A percentile compares a stretch with the other conserved stretches of the same genome.
These are phyloP conservation scores for Neurospora sp. DNA, from an alignment of 495 filamentous ascomycete species.

Conservation along the genomic window DNA sequence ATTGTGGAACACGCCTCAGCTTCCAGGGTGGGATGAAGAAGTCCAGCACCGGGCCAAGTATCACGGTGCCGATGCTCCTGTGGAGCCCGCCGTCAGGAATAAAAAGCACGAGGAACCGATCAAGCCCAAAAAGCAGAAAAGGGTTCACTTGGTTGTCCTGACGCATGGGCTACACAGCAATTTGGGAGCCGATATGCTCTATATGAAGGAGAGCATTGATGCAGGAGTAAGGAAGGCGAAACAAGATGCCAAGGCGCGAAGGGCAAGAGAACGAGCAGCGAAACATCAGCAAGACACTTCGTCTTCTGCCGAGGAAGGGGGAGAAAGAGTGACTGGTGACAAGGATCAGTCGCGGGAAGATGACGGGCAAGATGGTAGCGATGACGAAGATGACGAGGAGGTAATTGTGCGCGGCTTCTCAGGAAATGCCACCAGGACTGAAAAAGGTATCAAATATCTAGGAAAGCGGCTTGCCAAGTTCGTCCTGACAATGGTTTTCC, in stretches of 20 bases:
- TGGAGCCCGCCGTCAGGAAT: constrained; percentile 4
- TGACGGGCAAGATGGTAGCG: constrained; percentile 30
- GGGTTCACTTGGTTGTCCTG: constrained; percentile 79
- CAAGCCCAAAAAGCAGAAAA: constrained; percentile 45
- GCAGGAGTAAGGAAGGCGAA: constrained; percentile 61
- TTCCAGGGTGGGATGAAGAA: constrained; percentile 53
- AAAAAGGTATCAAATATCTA: constrained; percentile 91
- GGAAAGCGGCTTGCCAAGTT: constrained; percentile 92
- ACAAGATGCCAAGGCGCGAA: constrained; percentile 46
- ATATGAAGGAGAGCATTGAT: constrained; percentile 93
- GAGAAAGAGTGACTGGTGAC: background rate
- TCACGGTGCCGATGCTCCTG: constrained; percentile 12
- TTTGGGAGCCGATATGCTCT: constrained; percentile 94
- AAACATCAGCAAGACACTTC: constrained; percentile 19
- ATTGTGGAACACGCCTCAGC: constrained; percentile 80
- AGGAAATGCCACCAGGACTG: constrained; percentile 82
- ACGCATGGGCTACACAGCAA: constrained; percentile 97
- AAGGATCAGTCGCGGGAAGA: background rate
- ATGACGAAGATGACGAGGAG: constrained; percentile 66
- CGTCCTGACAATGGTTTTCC: constrained; percentile 79
- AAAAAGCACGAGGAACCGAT: constrained; percentile 2
- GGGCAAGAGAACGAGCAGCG: constrained; percentile 32
- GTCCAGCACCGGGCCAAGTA: constrained; percentile 21
- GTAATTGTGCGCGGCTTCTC: constrained; percentile 90
- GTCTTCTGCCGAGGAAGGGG: constrained; percentile 40